Percentiles rank a stretch among this genome's conserved stretches.
Evolutionary conservation across 2,329 filamentous ascomycete species (phyloP).

Genomic region (Verticillium albo-atrum): DNA sequence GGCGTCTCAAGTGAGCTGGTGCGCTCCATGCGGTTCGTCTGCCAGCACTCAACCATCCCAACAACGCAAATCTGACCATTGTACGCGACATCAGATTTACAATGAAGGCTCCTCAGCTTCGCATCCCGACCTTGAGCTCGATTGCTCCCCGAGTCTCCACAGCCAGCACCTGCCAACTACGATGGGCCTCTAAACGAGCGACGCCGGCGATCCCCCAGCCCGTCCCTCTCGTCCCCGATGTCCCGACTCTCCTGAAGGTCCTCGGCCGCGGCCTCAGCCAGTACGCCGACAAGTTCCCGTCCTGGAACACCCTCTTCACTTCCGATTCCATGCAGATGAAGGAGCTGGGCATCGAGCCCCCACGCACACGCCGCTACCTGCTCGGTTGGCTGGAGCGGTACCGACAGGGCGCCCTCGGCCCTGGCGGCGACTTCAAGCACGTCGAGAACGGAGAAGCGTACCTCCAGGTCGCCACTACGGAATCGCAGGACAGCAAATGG

Average conservation of each 20-base stretch:
- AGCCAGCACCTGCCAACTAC: slow-evolving; percentile 27
- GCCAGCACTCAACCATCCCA: background rate
- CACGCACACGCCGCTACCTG: slow-evolving; percentile 77
- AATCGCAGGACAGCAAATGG: slow-evolving; percentile 39
- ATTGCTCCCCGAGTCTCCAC: slow-evolving; percentile 14
- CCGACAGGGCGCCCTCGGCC: slow-evolving; percentile 69
- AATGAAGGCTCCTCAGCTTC: slow-evolving; percentile 12
- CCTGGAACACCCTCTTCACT: slow-evolving; percentile 87
- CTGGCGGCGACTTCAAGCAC: slow-evolving; percentile 75
- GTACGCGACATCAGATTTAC: slow-evolving; percentile 1
- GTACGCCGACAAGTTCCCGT: slow-evolving; percentile 80
- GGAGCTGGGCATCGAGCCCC: slow-evolving; percentile 80
- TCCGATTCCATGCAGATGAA: slow-evolving; percentile 72
- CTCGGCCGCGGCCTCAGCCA: slow-evolving; percentile 84
- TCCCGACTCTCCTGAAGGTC: slow-evolving; percentile 78
- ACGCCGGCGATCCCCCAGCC: slow-evolving; percentile 52
- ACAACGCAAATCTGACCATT: background rate
- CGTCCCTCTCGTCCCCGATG: slow-evolving; percentile 82
- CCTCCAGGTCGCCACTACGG: slow-evolving; percentile 42
- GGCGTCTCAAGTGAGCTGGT: background rate
- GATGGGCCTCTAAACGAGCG: slow-evolving; percentile 18
- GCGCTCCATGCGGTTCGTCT: background rate
- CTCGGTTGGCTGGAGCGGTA: slow-evolving; percentile 86
- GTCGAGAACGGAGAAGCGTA: slow-evolving; percentile 56
- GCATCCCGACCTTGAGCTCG: slow-evolving; percentile 6